Evolutionary conservation across 805 yeast species (phyloP).

Genomic region (Yarrowia keelungensis): DNA sequence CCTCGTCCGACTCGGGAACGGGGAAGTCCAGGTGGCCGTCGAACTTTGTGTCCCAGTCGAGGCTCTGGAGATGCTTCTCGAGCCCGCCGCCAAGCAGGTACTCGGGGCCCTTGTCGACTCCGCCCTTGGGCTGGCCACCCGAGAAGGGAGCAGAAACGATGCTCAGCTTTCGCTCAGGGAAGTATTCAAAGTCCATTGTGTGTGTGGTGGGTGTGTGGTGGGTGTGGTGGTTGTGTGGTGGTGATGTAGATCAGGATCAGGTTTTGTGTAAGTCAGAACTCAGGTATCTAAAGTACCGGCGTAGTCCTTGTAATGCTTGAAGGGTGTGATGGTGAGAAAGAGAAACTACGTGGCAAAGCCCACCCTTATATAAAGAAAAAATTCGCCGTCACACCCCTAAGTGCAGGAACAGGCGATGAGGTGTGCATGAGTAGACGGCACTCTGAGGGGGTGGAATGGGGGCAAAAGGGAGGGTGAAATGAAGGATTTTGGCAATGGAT

Average conservation of each 20-base stretch:
- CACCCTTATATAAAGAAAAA: conserved; percentile 21
- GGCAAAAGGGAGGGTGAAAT: neutral
- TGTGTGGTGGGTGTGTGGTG: conserved; percentile 19
- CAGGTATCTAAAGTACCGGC: neutral
- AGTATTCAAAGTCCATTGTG: conserved; percentile 53
- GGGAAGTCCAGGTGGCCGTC: conserved; percentile 48
- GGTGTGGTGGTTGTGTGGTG: too few relatives aligned
- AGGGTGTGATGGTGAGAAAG: neutral
- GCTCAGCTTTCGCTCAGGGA: conserved; percentile 63
- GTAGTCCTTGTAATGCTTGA: neutral
- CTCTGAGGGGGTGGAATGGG: neutral
- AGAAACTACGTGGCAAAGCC: too few relatives aligned
- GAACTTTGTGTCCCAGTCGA: conserved; percentile 75
- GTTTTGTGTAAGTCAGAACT: neutral
- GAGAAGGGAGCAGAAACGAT: conserved; percentile 89
- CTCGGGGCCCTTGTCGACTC: conserved; percentile 94
- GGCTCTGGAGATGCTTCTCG: conserved; percentile 61
- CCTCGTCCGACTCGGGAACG: conserved; percentile 58
- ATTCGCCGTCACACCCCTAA: conserved; percentile 23
- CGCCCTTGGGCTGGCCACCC: conserved; percentile 94
- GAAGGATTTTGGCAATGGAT: neutral
- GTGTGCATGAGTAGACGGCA: conserved; percentile 33
- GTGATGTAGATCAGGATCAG: neutral
- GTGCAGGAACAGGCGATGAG: conserved; percentile 39
- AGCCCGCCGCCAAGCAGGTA: conserved; percentile 77